Conservation (phyloP, 2,329 filamentous ascomycete genomes). For the Fusarium sp. region DNA sequence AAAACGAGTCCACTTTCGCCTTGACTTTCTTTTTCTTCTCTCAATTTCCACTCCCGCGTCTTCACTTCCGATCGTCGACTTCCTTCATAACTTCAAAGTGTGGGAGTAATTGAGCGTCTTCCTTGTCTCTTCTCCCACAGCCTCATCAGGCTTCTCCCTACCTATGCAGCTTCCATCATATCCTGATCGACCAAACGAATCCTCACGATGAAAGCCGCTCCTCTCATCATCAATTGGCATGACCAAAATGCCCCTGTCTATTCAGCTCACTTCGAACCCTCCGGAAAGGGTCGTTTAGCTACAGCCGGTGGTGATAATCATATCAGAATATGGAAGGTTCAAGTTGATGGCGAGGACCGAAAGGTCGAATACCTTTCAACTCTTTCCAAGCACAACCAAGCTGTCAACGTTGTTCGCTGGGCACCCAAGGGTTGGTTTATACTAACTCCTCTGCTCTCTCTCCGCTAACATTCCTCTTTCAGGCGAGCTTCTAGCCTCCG, state of each 20-base stretch:
- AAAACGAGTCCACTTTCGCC: conserved; percentile 21
- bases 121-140: conserved; percentile 35
- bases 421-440: conserved; percentile 81
- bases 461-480: conserved; percentile 33
- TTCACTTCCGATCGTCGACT: conserved; percentile 1
- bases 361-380: conserved; percentile 94
- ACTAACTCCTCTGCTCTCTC: background rate
- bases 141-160: conserved; percentile 37
- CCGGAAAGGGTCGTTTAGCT: conserved; percentile 89
- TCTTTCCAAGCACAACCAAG: conserved; percentile 92
- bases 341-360: conserved; percentile 83
- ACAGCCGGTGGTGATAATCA: conserved; percentile 97
- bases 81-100: conserved; percentile 18
- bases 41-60: background rate
- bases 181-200: conserved; percentile 42
- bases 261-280: conserved; percentile 94
- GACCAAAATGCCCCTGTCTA: conserved; percentile 97
- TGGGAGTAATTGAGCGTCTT: conserved; percentile 32
- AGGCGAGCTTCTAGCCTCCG: conserved; percentile 95
- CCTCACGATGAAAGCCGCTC: conserved; percentile 89
- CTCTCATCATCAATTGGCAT: conserved; percentile 98
- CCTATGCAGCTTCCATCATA: conserved; percentile 48
- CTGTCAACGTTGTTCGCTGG: conserved; percentile 98
- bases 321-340: conserved; percentile 93
- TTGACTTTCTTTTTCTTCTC: conserved; percentile 12